A percentile compares a stretch with the other conserved stretches of the same genome.
phyloP scores from a whole-genome alignment of 2,329 filamentous ascomycete species.

The Trichoderma afroharzianum region DNA sequence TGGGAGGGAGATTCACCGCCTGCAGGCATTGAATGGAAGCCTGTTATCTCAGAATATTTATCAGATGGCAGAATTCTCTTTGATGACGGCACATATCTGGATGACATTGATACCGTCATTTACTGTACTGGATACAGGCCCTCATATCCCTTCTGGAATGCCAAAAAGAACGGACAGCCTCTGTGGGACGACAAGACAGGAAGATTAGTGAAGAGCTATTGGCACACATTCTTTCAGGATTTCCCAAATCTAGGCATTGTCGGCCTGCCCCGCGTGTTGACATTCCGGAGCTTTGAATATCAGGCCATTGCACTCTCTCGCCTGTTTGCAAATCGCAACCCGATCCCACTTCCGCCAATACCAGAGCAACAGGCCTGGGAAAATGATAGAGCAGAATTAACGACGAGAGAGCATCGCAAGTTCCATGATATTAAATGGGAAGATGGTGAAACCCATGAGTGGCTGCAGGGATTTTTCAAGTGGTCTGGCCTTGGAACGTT shows the following conservation, averaged over 20 bases:
- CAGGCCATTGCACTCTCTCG: slow-evolving; percentile 52
- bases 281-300: slow-evolving; percentile 54
- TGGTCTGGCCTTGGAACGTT: slow-evolving; percentile 48
- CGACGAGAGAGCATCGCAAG: slow-evolving; percentile 31
- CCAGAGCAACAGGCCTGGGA: slow-evolving; percentile 47
- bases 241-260: slow-evolving; percentile 48
- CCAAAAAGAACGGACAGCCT: slow-evolving; percentile 39
- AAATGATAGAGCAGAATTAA: slow-evolving; percentile 31
- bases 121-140: slow-evolving; percentile 44
- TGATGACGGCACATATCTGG: slow-evolving; percentile 33
- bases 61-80: slow-evolving; percentile 43
- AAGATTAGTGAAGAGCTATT: slow-evolving; percentile 44
- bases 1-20: slow-evolving; percentile 51
- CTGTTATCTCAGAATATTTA: slow-evolving; percentile 44
- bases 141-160: slow-evolving; percentile 50
- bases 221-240: slow-evolving; percentile 51
- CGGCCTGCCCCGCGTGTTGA: slow-evolving; percentile 48
- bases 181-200: slow-evolving; percentile 49
- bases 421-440: slow-evolving; percentile 55
- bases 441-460: slow-evolving; percentile 46
- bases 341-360: slow-evolving; percentile 35
- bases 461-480: slow-evolving; percentile 43
- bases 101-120: slow-evolving; percentile 37
- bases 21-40: slow-evolving; percentile 50
- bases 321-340: slow-evolving; percentile 42